These are phyloP conservation scores for Xylaria palmicola DNA, from an alignment of 495 filamentous ascomycete genomes.

Conservation along the genomic window DNA sequence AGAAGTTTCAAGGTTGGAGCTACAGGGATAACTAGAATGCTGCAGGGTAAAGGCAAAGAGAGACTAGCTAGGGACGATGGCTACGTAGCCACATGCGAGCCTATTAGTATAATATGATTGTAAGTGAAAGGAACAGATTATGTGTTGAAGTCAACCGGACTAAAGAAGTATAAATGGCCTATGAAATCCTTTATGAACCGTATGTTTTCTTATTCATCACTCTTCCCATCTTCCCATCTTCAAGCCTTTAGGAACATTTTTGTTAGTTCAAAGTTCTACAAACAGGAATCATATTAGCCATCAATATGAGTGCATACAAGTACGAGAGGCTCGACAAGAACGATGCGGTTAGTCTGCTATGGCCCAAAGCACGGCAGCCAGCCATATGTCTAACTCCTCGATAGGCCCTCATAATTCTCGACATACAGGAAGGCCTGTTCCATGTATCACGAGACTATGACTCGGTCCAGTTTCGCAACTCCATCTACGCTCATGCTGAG, in stretches of 20 bases:
- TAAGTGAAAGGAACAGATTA: no score
- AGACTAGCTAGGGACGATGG: background rate
- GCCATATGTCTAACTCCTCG: slow-evolving; percentile 13
- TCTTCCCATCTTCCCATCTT: background rate
- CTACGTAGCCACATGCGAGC: background rate
- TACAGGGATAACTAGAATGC: background rate
- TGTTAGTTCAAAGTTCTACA: background rate
- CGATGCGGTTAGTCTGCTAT: slow-evolving; percentile 44
- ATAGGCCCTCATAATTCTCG: slow-evolving; percentile 64
- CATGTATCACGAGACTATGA: slow-evolving; percentile 64
- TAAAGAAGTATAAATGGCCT: background rate
- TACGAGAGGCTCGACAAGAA: slow-evolving; percentile 55
- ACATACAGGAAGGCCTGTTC: slow-evolving; percentile 71
- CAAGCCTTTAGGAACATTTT: background rate
- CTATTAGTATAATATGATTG: no score
- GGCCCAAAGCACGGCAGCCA: background rate
- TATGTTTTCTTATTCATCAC: background rate
- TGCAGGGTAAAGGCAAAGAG: background rate
- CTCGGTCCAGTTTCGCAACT: slow-evolving; percentile 60
- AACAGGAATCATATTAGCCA: background rate
- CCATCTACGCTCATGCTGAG: slow-evolving; percentile 67
- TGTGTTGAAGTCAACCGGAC: no score
- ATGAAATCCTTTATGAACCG: background rate
- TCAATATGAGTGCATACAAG: slow-evolving; percentile 25
- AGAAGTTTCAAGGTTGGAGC: background rate